Base-by-base conservation (phyloP, 2,329 filamentous ascomycete species). In the Teratosphaeria zuluensis region DNA sequence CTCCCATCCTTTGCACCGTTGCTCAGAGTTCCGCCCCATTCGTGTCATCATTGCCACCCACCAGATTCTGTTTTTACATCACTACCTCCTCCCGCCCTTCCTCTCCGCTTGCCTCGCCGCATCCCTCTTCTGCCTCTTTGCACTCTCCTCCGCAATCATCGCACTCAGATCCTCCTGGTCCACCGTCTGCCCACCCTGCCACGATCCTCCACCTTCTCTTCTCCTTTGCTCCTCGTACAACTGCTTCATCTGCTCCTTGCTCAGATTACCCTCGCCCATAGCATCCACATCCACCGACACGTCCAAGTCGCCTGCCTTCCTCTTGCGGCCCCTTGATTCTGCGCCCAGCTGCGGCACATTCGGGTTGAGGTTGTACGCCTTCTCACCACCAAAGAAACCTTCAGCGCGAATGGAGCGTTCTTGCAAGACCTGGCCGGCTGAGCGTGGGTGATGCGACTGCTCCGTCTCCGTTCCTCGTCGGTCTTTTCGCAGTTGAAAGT, bases 351-450 rank as follows among this genome's bases (percentile, higher is more conserved):
- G 82, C 0, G 89, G 88, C 61, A 89, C 77, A 24, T 78, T 75
- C 21, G 28, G 32, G 62, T 81, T 87, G 62, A 99, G 81, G 74
- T 99, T 92, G 75, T 99, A 99, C 16, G 88, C 88, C 69, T 90
- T 88, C 71, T 97, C 92, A 67, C 90, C 92, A 66, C 94, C 94
- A 72, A 99, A 97, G 83, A 99, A 97, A 53, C 94, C 94, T 66
- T 92, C 88, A 4, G 90, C 85, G 56, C 87, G 85, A 24, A 92
- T 87, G 70, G 92, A 87, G 59, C 89, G 88, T 76, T 99, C 92
- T 11, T 90, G 90, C 24, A 99, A 82, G 54, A 99, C 86, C 21
- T 90, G 91, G 74, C 94, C 96, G 16, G 94, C 91, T 24, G 87
- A 86, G 63, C 89, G 86, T 7, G 89, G 89, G 42, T 84, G 78